These are phyloP conservation scores for Aeminium ludgeri DNA, from an alignment of 495 filamentous ascomycete genomes.

Conservation along the genomic window DNA sequence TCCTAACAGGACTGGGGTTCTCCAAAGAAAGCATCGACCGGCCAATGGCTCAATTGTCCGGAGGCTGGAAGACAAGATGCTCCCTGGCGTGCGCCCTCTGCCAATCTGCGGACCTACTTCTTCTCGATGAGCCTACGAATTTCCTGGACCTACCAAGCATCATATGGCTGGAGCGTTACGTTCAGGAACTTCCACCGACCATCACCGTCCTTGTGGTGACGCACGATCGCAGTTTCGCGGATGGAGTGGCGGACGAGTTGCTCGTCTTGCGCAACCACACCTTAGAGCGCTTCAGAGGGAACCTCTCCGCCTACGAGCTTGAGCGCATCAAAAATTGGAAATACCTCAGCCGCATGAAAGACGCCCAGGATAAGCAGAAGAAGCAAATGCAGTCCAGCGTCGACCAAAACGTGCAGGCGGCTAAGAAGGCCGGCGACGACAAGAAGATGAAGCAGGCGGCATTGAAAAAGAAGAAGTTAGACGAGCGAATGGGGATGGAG, in stretches of 20 bases:
- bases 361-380: constrained; percentile 58
- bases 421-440: constrained; percentile 55
- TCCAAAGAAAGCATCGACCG: constrained; percentile 38
- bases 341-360: constrained; percentile 55
- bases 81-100: constrained; percentile 49
- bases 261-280: constrained; percentile 52
- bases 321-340: constrained; percentile 47
- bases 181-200: constrained; percentile 28
- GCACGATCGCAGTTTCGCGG: constrained; percentile 62
- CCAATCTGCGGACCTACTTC: constrained; percentile 57
- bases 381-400: constrained; percentile 64
- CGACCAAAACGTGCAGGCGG: constrained; percentile 46
- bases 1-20: constrained; percentile 49
- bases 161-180: constrained; percentile 60
- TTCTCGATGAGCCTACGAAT: constrained; percentile 79
- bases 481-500: constrained; percentile 59
- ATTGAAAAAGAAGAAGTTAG: constrained; percentile 62
- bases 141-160: constrained; percentile 69
- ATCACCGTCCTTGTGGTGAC: constrained; percentile 53
- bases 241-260: constrained; percentile 57
- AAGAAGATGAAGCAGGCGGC: constrained; percentile 67
- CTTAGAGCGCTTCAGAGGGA: constrained; percentile 52
- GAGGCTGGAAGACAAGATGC: constrained; percentile 64
- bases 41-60: constrained; percentile 47
- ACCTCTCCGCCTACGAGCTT: constrained; percentile 42